phyloP scores from a whole-genome alignment of 257 asterid genomes.

The Solanum etuberosum region DNA sequence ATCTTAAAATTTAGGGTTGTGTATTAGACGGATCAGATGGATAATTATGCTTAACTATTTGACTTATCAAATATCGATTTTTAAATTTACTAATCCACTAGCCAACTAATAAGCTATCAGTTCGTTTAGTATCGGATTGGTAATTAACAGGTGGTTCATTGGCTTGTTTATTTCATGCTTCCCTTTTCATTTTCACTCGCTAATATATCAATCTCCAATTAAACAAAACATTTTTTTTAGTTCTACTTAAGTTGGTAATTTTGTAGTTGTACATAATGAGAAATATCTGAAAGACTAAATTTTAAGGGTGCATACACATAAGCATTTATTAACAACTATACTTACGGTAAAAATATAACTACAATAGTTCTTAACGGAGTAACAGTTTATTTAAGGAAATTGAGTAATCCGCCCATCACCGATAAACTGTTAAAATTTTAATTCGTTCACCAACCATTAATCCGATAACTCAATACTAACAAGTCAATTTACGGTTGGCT shows the following conservation, averaged over 20 bases:
- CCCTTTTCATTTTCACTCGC: not conserved
- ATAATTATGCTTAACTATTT: no score
- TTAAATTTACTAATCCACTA: not conserved
- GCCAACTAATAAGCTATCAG: not conserved
- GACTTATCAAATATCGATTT: not conserved
- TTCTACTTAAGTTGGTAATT: not conserved
- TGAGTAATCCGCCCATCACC: not conserved
- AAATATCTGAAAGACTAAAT: no score
- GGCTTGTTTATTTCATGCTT: not conserved
- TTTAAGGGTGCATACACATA: not conserved
- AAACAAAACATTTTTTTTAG: not conserved
- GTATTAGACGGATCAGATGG: no score
- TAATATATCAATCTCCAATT: no score
- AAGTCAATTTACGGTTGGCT: not conserved
- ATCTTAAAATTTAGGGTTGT: not conserved
- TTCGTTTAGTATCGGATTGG: not conserved
- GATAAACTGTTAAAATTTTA: no score
- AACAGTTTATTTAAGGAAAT: not conserved
- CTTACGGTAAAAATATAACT: not conserved
- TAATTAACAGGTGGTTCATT: not conserved
- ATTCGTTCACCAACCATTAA: not conserved
- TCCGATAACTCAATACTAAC: not conserved
- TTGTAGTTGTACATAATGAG: not conserved
- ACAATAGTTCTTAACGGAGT: no score
- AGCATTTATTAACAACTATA: not conserved